phyloP scores from a whole-genome alignment of 371 early-diverging fungal genomes.

The Mucor sp. region DNA sequence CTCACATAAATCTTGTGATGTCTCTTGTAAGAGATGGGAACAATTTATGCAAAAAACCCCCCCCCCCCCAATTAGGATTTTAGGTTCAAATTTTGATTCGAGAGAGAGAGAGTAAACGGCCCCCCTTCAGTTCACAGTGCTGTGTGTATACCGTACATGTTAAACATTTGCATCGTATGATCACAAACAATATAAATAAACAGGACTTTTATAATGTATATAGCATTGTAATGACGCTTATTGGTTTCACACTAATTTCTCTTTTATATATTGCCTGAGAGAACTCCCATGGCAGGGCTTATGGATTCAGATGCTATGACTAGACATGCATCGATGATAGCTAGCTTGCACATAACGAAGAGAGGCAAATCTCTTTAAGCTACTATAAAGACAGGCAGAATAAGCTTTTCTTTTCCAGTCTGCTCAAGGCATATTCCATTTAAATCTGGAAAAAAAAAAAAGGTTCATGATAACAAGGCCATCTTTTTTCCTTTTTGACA shows the following conservation, averaged over 20 bases:
- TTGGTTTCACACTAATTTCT: neutral
- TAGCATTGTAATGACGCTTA: neutral
- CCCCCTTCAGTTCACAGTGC: neutral
- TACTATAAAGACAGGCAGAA: too few relatives aligned
- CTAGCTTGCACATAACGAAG: too few relatives aligned
- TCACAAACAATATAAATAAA: neutral
- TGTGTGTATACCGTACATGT: neutral
- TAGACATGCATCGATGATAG: too few relatives aligned
- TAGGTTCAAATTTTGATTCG: neutral
- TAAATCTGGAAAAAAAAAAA: too few relatives aligned
- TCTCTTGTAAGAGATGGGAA: neutral
- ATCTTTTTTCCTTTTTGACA: too few relatives aligned
- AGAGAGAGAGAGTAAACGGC: neutral
- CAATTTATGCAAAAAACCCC: neutral
- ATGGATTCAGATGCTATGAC: too few relatives aligned
- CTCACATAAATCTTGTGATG: conserved; percentile 1
- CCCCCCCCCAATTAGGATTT: neutral
- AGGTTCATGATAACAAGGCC: too few relatives aligned
- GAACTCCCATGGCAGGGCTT: neutral
- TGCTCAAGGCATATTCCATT: too few relatives aligned
- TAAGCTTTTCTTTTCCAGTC: too few relatives aligned
- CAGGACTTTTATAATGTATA: neutral
- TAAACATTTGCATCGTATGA: conserved; percentile 3
- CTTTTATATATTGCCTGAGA: neutral
- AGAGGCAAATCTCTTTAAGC: too few relatives aligned